A percentile compares a stretch with the other conserved stretches of the same genome.
Conservation (phyloP, 768 basidiomycete genomes). For the Pulveroboletus ravenelii region DNA sequence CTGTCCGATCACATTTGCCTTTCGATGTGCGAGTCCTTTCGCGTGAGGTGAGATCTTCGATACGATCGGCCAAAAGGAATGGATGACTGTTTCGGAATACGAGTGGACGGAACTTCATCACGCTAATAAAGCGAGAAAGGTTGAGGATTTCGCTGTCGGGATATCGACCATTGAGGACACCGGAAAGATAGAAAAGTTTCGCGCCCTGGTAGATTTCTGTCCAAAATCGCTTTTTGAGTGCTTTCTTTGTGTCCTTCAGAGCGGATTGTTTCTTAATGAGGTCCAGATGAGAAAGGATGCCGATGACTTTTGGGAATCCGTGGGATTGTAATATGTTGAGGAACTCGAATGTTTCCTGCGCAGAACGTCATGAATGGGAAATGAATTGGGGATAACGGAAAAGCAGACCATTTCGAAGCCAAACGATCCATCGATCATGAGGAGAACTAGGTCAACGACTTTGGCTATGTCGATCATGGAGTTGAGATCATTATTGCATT, state of each 20-base stretch:
- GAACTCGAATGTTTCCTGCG: conserved; percentile 96
- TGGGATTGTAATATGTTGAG: conserved; percentile 95
- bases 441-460: conserved; percentile 89
- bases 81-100: conserved; percentile 94
- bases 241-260: conserved; percentile 86
- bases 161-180: conserved; percentile 95
- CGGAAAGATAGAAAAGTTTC: conserved; percentile 96
- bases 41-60: conserved; percentile 91
- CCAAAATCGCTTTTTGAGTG: conserved; percentile 98
- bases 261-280: conserved; percentile 89
- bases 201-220: conserved; percentile 99
- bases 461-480: conserved; percentile 99
- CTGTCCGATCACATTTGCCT: conserved; percentile 89
- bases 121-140: conserved; percentile 90
- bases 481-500: conserved; percentile 96
- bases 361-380: background rate
- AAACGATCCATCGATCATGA: conserved; percentile 97
- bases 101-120: conserved; percentile 98
- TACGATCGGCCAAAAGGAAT: conserved; percentile 89
- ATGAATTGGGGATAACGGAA: background rate
- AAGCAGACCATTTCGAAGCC: conserved; percentile 95
- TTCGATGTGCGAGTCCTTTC: conserved; percentile 72
- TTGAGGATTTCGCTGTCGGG: conserved; percentile 96
- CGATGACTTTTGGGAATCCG: conserved; percentile 98
- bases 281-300: conserved; percentile 92